These are phyloP conservation scores for Galerina sulciceps DNA, from an alignment of 768 basidiomycete species.

Conservation along the genomic window DNA sequence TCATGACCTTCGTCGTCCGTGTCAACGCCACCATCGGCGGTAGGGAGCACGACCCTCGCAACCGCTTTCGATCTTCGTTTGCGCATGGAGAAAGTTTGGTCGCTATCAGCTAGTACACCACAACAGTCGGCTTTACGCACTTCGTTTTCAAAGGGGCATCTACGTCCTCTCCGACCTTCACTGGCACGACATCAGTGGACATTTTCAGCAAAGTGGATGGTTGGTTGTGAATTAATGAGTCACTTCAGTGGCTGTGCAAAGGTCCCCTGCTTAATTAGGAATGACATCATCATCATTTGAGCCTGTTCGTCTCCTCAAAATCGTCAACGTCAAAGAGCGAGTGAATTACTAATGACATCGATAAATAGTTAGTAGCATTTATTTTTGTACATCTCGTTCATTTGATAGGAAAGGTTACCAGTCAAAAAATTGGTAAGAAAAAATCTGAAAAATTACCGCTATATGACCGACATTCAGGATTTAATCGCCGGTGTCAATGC, in stretches of 20 bases:
- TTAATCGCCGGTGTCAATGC: too few species aligned
- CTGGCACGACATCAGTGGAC: slow-evolving; percentile 1
- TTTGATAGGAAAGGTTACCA: too few species aligned
- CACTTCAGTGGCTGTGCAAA: slow-evolving; percentile 13
- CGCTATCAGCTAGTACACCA: neutral
- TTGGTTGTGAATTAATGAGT: neutral
- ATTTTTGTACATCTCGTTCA: too few species aligned
- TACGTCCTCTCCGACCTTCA: neutral
- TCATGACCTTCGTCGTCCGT: slow-evolving; percentile 48
- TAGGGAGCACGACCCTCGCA: slow-evolving; percentile 55
- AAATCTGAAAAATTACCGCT: too few species aligned
- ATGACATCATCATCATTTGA: slow-evolving; percentile 9
- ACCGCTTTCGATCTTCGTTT: slow-evolving; percentile 19
- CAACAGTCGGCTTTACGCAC: neutral
- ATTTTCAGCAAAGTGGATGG: neutral
- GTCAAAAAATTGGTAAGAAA: too few species aligned
- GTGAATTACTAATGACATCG: too few species aligned
- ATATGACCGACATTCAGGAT: too few species aligned
- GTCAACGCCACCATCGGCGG: slow-evolving; percentile 39
- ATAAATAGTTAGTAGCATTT: too few species aligned
- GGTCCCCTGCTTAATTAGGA: neutral
- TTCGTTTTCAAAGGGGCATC: neutral
- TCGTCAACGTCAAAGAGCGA: too few species aligned
- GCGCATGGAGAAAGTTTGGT: neutral
- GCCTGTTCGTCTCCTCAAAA: too few species aligned